A percentile compares a stretch with the other conserved stretches of the same genome.
Conservation (phyloP, 2,329 filamentous ascomycete species). For the Pseudogymnoascus sp. region DNA sequence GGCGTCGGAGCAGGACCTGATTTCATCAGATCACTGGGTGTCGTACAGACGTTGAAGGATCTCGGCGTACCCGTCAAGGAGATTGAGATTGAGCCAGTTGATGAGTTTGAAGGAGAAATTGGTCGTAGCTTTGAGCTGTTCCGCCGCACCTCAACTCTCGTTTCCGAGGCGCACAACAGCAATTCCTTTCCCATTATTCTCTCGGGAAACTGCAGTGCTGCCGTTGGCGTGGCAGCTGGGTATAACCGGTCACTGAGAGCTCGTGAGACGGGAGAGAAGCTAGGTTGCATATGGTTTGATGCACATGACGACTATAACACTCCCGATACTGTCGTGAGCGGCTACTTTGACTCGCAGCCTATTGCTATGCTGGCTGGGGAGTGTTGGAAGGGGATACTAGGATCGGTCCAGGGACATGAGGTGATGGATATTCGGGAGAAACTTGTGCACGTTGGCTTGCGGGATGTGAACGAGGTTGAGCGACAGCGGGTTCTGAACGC, state of each 20-base stretch:
- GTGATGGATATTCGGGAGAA: constrained; percentile 16
- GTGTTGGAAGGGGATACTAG: constrained; percentile 26
- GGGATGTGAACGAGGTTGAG: constrained; percentile 25
- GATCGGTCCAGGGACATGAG: constrained; percentile 26
- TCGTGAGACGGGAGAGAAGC: constrained; percentile 13
- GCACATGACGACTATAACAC: constrained; percentile 35
- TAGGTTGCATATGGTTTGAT: constrained; percentile 34
- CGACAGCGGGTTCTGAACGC: constrained; percentile 25
- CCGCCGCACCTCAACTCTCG: constrained; percentile 28
- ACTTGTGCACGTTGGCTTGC: constrained; percentile 24
- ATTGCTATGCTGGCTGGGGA: constrained; percentile 30
- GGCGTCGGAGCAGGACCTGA: constrained; percentile 32
- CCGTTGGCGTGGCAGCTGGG: constrained; percentile 30
- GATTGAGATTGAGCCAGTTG: constrained; percentile 24
- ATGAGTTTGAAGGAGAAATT: constrained; percentile 33
- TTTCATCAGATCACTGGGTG: constrained; percentile 24
- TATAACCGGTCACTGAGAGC: constrained; percentile 13
- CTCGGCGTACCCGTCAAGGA: constrained; percentile 21
- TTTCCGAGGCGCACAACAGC: constrained; percentile 21
- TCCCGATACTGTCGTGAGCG: constrained; percentile 28
- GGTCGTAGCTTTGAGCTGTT: constrained; percentile 32
- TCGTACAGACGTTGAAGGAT: constrained; percentile 23
- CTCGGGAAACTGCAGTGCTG: constrained; percentile 32
- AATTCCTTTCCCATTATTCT: constrained; percentile 32
- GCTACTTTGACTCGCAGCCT: constrained; percentile 32